phyloP scores from a whole-genome alignment of 192 early-diverging fungal species.

The Backusella tarrabulga region DNA sequence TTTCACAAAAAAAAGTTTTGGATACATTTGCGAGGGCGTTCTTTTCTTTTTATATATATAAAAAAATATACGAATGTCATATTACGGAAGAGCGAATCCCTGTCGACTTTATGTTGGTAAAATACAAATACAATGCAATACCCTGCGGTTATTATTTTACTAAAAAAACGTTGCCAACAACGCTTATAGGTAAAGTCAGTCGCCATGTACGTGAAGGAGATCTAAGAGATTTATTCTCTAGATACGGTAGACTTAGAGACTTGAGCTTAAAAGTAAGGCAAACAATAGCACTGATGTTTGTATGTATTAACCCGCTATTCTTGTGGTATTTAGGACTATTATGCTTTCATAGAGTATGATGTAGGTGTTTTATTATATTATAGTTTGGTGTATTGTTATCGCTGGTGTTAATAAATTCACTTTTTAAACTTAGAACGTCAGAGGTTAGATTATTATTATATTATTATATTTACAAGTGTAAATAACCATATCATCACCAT shows the following conservation, averaged over 20 bases:
- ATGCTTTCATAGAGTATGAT: constrained; percentile 34
- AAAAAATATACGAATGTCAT: not conserved
- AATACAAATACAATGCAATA: not conserved
- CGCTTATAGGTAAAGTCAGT: constrained; percentile 13
- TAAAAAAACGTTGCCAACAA: not conserved
- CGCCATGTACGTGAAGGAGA: constrained; percentile 29
- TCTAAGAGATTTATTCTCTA: constrained; percentile 27
- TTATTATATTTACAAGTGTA: not conserved
- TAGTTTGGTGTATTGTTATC: not conserved
- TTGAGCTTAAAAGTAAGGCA: constrained; percentile 21
- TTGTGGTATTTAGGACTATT: constrained; percentile 17
- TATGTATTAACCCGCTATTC: not conserved
- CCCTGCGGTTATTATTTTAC: not conserved
- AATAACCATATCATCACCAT: not conserved
- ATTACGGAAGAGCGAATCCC: constrained; percentile 12
- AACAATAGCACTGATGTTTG: not conserved
- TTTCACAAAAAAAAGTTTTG: no score
- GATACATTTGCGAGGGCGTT: no score
- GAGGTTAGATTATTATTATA: not conserved
- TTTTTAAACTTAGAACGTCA: constrained; percentile 12
- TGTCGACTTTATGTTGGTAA: constrained; percentile 34
- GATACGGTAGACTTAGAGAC: constrained; percentile 25
- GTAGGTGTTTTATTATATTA: constrained; percentile 17
- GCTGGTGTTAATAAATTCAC: not conserved
- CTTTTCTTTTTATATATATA: no score